phyloP scores from a whole-genome alignment of 2,329 filamentous ascomycete genomes.

The Orbilia blumenaviensis region DNA sequence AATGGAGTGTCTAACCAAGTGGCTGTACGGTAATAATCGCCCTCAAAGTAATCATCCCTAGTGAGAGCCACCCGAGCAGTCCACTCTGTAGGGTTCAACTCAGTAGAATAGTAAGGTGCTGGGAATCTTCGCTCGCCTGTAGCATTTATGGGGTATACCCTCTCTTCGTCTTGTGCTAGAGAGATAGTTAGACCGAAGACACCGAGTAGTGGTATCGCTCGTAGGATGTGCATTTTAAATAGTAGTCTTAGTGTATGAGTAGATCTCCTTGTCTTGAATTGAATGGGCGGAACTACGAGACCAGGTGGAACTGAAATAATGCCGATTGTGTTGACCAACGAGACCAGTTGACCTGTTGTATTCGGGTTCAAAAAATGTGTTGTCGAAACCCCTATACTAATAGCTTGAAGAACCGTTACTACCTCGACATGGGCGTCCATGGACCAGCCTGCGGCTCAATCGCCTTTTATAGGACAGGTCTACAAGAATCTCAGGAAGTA shows the following conservation, averaged over 20 bases:
- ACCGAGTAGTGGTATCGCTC: not conserved
- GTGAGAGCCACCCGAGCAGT: conserved; percentile 25
- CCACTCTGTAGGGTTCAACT: conserved; percentile 25
- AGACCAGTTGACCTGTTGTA: conserved; percentile 15
- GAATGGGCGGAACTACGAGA: too few species aligned
- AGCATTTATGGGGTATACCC: conserved; percentile 26
- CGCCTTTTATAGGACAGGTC: not conserved
- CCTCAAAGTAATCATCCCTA: conserved; percentile 2
- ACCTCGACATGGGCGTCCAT: not conserved
- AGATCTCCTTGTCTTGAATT: too few species aligned
- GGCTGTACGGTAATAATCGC: conserved; percentile 16
- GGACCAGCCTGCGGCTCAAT: conserved; percentile 4
- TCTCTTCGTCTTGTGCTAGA: not conserved
- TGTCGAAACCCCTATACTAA: not conserved
- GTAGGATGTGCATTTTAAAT: not conserved
- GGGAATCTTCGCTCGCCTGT: conserved; percentile 28
- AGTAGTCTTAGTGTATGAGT: too few species aligned
- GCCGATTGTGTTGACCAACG: too few species aligned
- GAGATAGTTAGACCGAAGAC: not conserved
- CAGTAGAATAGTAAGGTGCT: conserved; percentile 10
- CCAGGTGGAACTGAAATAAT: too few species aligned
- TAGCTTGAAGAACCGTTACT: not conserved
- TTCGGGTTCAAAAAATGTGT: not conserved
- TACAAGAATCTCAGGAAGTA: not conserved
- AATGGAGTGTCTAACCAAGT: conserved; percentile 30